phyloP scores from a whole-genome alignment of 1,139 yeast species.

The Ogataea hybrid region DNA sequence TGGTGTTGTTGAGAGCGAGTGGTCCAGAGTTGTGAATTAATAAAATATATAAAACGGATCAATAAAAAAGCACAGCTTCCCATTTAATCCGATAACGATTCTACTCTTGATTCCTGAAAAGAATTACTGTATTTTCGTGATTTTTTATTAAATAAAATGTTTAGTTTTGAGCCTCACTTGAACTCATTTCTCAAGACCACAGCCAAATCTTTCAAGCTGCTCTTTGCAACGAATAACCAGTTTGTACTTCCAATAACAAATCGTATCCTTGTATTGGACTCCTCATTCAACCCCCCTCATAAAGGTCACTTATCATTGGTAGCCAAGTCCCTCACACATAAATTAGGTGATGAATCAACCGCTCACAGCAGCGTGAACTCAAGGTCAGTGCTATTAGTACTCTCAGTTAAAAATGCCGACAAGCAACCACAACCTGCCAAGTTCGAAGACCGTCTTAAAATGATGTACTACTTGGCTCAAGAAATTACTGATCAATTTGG shows the following conservation, averaged over 20 bases:
- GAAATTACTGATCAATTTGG: conserved; percentile 33
- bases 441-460: conserved; percentile 59
- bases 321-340: conserved; percentile 39
- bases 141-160: background rate
- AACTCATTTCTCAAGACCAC: conserved; percentile 11
- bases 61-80: background rate
- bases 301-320: conserved; percentile 67
- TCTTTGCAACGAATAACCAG: conserved; percentile 11
- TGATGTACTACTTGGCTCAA: conserved; percentile 64
- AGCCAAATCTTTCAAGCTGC: conserved; percentile 15
- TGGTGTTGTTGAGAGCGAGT: conserved; percentile 71
- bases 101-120: too few species aligned
- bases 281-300: conserved; percentile 92
- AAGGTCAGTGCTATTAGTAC: conserved; percentile 43
- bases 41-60: background rate
- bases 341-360: conserved; percentile 20
- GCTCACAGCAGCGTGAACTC: conserved; percentile 17
- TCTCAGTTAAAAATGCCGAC: conserved; percentile 82
- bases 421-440: conserved; percentile 53
- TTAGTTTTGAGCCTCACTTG: conserved; percentile 12
- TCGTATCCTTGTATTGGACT: conserved; percentile 60
- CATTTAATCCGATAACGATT: too few species aligned
- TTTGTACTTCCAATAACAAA: conserved; percentile 22
- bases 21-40: conserved; percentile 50
- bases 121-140: background rate